phyloP scores from a whole-genome alignment of 371 early-diverging fungal genomes.

The Lichtheimia ramosa region DNA sequence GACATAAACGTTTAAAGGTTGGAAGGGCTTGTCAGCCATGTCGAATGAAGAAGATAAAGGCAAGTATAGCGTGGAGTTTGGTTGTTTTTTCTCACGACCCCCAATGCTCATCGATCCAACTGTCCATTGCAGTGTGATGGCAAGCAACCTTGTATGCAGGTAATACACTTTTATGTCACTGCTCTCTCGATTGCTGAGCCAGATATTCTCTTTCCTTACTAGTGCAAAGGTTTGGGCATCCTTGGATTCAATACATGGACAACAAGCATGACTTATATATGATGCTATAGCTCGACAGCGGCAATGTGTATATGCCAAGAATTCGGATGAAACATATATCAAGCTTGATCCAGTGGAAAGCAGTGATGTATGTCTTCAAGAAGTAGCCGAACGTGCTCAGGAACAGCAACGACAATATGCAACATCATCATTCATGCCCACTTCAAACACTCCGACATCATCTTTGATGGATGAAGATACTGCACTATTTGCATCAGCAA shows the following conservation, averaged over 20 bases:
- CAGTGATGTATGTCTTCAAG: slow-evolving; percentile 23
- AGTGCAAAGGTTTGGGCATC: slow-evolving; percentile 46
- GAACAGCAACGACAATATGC: slow-evolving; percentile 13
- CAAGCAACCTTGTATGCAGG: slow-evolving; percentile 57
- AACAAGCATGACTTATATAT: not conserved
- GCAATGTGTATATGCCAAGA: slow-evolving; percentile 47
- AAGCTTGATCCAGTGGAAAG: slow-evolving; percentile 36
- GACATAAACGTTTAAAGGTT: slow-evolving; percentile 48
- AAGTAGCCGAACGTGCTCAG: slow-evolving; percentile 25
- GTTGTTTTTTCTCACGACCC: no score
- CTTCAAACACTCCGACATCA: not conserved
- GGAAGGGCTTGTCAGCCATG: slow-evolving; percentile 51
- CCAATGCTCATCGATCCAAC: not conserved
- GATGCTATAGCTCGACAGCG: slow-evolving; percentile 37
- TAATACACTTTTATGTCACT: slow-evolving; percentile 20
- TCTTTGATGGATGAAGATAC: slow-evolving; percentile 20
- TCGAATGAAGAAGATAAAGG: slow-evolving; percentile 53
- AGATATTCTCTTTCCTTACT: slow-evolving; percentile 7
- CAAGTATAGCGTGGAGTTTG: slow-evolving; percentile 8
- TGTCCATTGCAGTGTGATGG: slow-evolving; percentile 42
- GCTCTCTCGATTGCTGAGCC: not conserved
- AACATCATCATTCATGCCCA: not conserved
- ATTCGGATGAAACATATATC: slow-evolving; percentile 49
- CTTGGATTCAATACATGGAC: not conserved
- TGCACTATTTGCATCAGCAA: slow-evolving; percentile 24